phyloP scores from a whole-genome alignment of 768 basidiomycete species.

The Phanerochaete carnosa region DNA sequence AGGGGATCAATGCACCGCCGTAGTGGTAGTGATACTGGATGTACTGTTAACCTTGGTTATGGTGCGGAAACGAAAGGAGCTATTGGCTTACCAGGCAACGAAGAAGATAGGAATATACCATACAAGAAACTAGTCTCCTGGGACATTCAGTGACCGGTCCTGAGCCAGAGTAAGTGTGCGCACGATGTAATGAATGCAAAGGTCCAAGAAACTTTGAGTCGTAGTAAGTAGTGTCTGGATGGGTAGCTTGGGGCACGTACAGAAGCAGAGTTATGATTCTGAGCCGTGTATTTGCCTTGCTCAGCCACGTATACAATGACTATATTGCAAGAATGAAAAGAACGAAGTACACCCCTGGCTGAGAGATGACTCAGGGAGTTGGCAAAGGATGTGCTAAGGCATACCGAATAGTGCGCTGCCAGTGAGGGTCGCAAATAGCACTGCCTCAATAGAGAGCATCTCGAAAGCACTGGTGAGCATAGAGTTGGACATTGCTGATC shows the following conservation, averaged over 20 bases:
- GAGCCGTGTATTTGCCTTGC: constrained; percentile 10
- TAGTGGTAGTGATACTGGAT: not conserved
- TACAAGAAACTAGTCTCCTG: constrained; percentile 7
- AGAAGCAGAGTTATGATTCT: constrained; percentile 15
- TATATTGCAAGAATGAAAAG: constrained; percentile 21
- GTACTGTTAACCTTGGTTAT: not conserved
- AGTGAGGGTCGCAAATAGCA: not conserved
- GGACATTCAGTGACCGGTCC: constrained; percentile 5
- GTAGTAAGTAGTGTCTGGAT: not conserved
- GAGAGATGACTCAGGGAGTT: too few species aligned
- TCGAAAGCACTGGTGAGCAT: not conserved
- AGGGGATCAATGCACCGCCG: not conserved
- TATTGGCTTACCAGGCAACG: constrained; percentile 11
- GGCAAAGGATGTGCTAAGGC: too few species aligned
- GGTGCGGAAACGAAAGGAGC: not conserved
- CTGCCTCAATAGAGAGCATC: not conserved
- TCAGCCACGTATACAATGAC: constrained; percentile 10
- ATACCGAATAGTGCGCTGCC: constrained; percentile 1
- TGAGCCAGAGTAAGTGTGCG: constrained; percentile 17
- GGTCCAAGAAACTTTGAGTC: constrained; percentile 13
- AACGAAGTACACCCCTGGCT: constrained; percentile 18
- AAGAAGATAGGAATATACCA: constrained; percentile 18
- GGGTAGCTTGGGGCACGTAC: constrained; percentile 1
- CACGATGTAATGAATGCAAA: constrained; percentile 17
- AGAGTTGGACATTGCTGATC: not conserved